Base-by-base conservation (phyloP, 1,284 basidiomycete species). In the Meira miltonrushii region DNA sequence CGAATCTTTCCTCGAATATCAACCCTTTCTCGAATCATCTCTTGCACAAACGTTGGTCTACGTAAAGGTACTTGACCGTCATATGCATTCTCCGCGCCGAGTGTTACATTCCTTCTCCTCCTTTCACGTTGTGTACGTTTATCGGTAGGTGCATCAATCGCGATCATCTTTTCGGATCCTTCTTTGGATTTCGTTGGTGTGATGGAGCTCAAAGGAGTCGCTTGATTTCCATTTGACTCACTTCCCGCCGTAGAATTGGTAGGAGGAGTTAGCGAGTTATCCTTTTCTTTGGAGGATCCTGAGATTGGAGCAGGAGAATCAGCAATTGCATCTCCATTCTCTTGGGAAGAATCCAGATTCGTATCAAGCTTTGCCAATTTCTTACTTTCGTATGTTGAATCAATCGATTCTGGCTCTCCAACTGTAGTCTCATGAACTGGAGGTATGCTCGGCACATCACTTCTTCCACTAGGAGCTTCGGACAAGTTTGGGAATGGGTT, bases 11-110 rank as follows among this genome's bases (percentile, higher is more conserved):
- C 94, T 21, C 83, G 82, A 3, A 87, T 86, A 17, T 87, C 86
- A 19, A 97, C 86, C 11, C 94, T 85, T 79, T 97, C 92, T 38
- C 93, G 85, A 61, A 97, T 89, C 84, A 88, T 88, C 55, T 82
- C 80, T 21, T 62, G 62, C 19, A 69, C 58, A 62, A 64, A 71
- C 4, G 59, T 66, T 1, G 72, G 73, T 3, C 74, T 66, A n/a
- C 64, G 57, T 9, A 77, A 61, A 28, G 75, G 75, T 1, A 75
- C 75, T 47, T 72, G 69, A 15, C 69, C 74, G 1, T 67, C 61
- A 55, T 75, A 77, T 50, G 64, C 57, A 59, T 74, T 74, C 37
- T 64, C 55, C 5, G 62, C 50, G 21, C 67, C 65, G 1, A 54
- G 39, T 19, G 65, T 71, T 19, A 47, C 57, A 15, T 61, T 56